Percentiles rank a stretch among this genome's conserved stretches.
phyloP scores from a whole-genome alignment of 345 rosid genomes.

The Alliaria petiolata region DNA sequence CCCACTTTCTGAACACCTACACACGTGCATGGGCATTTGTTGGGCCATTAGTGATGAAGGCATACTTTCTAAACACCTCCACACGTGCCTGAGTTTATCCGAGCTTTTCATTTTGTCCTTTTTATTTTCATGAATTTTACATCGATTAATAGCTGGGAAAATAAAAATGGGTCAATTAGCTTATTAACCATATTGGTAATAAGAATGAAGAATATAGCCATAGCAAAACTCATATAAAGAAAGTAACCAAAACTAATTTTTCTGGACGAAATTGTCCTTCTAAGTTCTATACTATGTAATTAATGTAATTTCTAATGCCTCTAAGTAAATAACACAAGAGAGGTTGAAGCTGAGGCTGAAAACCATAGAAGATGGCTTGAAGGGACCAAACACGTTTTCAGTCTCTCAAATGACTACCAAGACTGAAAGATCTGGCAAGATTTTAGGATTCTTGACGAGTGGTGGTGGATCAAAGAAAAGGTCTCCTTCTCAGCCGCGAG shows the following conservation, averaged over 20 bases:
- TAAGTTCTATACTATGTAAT: too few species aligned
- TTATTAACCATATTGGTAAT: too few species aligned
- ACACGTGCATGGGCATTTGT: neutral
- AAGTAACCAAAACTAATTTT: too few species aligned
- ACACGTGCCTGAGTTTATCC: neutral
- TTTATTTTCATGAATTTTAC: neutral
- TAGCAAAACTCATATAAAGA: too few species aligned
- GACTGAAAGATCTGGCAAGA: slow-evolving; percentile 52
- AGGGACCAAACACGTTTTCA: slow-evolving; percentile 32
- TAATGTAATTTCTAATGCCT: neutral
- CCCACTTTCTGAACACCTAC: neutral
- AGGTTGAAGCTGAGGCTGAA: slow-evolving; percentile 71
- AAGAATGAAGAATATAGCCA: too few species aligned
- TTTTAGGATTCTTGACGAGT: slow-evolving; percentile 66
- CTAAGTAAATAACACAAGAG: slow-evolving; percentile 54
- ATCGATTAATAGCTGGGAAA: neutral
- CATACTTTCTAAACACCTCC: neutral
- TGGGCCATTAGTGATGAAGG: slow-evolving; percentile 19
- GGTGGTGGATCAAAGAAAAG: slow-evolving; percentile 60
- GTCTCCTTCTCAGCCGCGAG: slow-evolving; percentile 67
- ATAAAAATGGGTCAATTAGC: too few species aligned
- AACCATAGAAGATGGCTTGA: slow-evolving; percentile 75
- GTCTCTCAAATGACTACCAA: slow-evolving; percentile 36
- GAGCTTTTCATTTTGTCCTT: too few species aligned
- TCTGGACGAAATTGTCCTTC: too few species aligned